Evolutionary conservation across 306 rosid genomes (phyloP), one percentile per base, ranked within the genome.

Genomic region (Gynostemma pentaphyllum): DNA sequence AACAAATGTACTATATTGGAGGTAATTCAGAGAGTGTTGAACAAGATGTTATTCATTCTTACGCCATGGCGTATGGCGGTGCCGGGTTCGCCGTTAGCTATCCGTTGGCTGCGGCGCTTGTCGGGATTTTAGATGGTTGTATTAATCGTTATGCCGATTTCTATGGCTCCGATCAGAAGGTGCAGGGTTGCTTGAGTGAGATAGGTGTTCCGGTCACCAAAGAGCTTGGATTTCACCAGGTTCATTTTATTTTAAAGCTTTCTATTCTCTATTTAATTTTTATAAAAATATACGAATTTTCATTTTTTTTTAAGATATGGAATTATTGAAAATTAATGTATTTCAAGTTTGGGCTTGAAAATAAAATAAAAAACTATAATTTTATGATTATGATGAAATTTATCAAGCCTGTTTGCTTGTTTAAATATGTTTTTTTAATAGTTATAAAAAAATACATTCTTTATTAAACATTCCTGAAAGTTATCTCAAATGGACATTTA

Each of bases 201-300:
- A 86, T 89, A 27, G 97, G 95, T 0, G 85, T 89, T 5, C 92
- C 83, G 4, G 0, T 86, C 7, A 84, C 95, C 70, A 86, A 75
- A 70, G 95, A 89, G 54, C 89, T 50, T 9, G 97, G 95, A 1
- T 89, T 89, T 45, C 97, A 89, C 72, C 97, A 86, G 90, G 95
- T 86, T 18, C 4, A 3, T 12, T 13, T 18, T 23, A 15, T 6
- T 40, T 4, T 7, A 7, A 29, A 14, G n/a, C n/a, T n/a, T n/a
- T n/a, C n/a, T n/a, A n/a, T n/a, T n/a, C n/a, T n/a, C n/a, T n/a
- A n/a, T n/a, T n/a, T n/a, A n/a, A n/a, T n/a, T n/a, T n/a, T n/a
- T n/a, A n/a, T n/a, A n/a, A 24, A 11, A 4, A 52, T 11, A 21
- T 23, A 14, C 4, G 12, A 52, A 29, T 37, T 2, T 23, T 24